Base-by-base conservation (phyloP, 2,329 filamentous ascomycete species). In the Akanthomyces lecanii region DNA sequence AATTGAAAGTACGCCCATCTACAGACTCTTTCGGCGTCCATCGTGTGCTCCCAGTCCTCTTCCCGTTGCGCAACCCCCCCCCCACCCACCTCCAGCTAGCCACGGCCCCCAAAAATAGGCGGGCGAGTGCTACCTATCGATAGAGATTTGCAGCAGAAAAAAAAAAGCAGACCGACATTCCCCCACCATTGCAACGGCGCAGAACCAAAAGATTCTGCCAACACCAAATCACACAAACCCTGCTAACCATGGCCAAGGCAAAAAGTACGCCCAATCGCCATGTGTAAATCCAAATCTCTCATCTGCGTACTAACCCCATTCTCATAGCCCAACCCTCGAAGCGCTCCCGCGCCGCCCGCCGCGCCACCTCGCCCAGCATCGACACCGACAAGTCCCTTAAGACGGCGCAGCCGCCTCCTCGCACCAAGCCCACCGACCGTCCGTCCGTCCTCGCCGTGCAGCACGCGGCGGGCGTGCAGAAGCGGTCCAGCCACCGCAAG, bases 281-380 rank as follows among this genome's bases (percentile, higher is more conserved):
- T 38, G 21, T 21, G 1, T 21, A 21, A 21, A 1, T 21, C 25
- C 5, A 1, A 12, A 7, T 6, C 16, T 23, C n/a, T 18, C n/a
- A 25, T 30, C n/a, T 25, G 16, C 5, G 1, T 38, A 3, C 11
- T 12, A 14, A 3, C 11, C 12, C 36, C 36, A 33, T 33, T 33
- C 8, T 16, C 11, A 4, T 71, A 90, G 87, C 78, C 61, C 59
- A 61, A 61, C 79, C 81, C 45, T 90, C 89, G 5, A 75, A 86
- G 63, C 89, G 88, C 78, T 93, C 90, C 60, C 88, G 90, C 67
- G 89, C 89, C 64, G 89, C 89, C 47, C 85, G 89, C 71, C 86
- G 90, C 67, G 89, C 87, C 53, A 85, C 85, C 18, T 89, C 88
- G 4, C 88, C 89, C 30, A 81, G 86, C 69, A 87, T 91, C 74